These are phyloP conservation scores for Pleurotus salmoneostramineus DNA, from an alignment of 768 basidiomycete genomes.

Conservation along the genomic window DNA sequence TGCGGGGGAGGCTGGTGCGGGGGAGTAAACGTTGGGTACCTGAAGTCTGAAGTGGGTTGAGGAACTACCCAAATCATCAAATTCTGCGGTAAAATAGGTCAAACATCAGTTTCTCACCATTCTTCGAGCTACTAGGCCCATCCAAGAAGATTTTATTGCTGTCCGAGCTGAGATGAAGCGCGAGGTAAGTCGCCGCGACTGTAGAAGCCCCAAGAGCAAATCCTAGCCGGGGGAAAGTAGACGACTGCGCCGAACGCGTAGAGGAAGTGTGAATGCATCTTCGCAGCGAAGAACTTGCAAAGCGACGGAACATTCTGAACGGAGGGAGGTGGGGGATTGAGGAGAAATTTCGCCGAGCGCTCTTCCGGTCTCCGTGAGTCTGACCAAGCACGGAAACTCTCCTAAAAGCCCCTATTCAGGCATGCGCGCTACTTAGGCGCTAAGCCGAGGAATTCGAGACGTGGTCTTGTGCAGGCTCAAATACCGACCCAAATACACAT, in stretches of 20 bases:
- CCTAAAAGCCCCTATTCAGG: too few relatives aligned
- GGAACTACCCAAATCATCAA: not conserved
- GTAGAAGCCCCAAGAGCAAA: constrained; percentile 41
- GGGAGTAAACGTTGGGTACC: constrained; percentile 2
- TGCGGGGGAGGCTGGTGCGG: not conserved
- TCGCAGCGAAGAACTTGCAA: constrained; percentile 49
- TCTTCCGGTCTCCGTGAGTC: too few relatives aligned
- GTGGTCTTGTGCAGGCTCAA: not conserved
- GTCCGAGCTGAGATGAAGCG: constrained; percentile 42
- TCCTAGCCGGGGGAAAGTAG: constrained; percentile 22
- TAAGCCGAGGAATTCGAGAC: too few relatives aligned
- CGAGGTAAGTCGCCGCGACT: constrained; percentile 40
- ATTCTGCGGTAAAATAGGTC: constrained; percentile 15
- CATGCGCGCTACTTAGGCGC: too few relatives aligned
- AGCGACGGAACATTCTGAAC: constrained; percentile 46
- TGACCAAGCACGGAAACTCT: too few relatives aligned
- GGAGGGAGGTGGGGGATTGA: too few relatives aligned
- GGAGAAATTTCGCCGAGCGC: too few relatives aligned
- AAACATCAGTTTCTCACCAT: constrained; percentile 7
- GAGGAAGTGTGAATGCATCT: constrained; percentile 47
- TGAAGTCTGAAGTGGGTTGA: not conserved
- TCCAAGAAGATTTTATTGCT: constrained; percentile 45
- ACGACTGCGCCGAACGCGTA: constrained; percentile 15
- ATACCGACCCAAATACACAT: not conserved
- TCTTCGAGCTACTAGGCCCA: constrained; percentile 17